Conservation (phyloP, 768 basidiomycete species). For the Asterophora lycoperdoides region DNA sequence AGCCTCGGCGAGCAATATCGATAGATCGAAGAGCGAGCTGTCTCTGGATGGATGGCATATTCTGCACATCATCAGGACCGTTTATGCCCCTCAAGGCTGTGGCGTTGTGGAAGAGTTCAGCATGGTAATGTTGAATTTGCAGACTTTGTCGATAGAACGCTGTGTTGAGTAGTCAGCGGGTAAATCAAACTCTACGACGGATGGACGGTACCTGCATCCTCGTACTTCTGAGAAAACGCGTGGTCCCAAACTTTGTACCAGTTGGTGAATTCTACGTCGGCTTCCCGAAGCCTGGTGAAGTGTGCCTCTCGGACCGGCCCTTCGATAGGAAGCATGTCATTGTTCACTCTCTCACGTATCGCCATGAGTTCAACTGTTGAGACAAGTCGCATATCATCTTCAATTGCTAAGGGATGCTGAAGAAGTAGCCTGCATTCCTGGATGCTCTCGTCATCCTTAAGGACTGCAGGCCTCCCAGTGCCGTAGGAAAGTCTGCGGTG, state of each 20-base stretch:
- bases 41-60: constrained; percentile 74
- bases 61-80: constrained; percentile 80
- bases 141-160: constrained; percentile 86
- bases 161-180: constrained; percentile 22
- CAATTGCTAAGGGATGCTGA: constrained; percentile 83
- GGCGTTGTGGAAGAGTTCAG: constrained; percentile 84
- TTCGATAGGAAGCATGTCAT: constrained; percentile 76
- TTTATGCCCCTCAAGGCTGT: constrained; percentile 78
- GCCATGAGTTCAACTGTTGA: constrained; percentile 93
- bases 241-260: constrained; percentile 85
- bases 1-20: constrained; percentile 69
- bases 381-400: constrained; percentile 92
- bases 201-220: constrained; percentile 60
- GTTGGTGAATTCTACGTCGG: constrained; percentile 70
- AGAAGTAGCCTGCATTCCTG: constrained; percentile 73
- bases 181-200: background rate
- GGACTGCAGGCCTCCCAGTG: constrained; percentile 87
- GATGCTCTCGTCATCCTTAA: constrained; percentile 92
- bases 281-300: constrained; percentile 64
- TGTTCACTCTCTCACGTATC: constrained; percentile 81
- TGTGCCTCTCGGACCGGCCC: constrained; percentile 68
- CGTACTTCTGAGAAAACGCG: constrained; percentile 76
- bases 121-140: constrained; percentile 84
- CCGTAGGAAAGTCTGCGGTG: constrained; percentile 83
- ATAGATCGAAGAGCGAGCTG: constrained; percentile 82